A percentile compares a stretch with the other conserved stretches of the same genome.
Conservation (phyloP, 2,329 filamentous ascomycete species). For the Penicillium sp. region DNA sequence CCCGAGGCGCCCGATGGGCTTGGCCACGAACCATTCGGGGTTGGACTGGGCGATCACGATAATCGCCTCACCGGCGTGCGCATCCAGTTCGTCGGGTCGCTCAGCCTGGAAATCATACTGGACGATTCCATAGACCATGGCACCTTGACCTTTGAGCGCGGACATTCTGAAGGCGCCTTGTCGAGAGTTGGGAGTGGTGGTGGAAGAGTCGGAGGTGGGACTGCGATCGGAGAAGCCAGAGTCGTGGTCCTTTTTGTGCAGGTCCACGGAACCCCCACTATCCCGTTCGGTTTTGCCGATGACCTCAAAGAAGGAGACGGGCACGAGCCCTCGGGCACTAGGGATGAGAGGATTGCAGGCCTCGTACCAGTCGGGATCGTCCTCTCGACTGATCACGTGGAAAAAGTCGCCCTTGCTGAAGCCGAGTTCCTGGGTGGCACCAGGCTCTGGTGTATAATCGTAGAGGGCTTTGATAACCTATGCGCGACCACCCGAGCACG, state of each 20-base stretch:
- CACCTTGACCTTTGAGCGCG: constrained; percentile 54
- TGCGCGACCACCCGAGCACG: background rate
- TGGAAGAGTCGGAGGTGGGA: constrained; percentile 27
- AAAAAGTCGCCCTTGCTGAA: constrained; percentile 97
- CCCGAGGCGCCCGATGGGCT: constrained; percentile 95
- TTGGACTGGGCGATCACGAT: constrained; percentile 98
- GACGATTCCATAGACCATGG: constrained; percentile 94
- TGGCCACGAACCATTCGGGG: constrained; percentile 98
- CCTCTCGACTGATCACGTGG: constrained; percentile 92
- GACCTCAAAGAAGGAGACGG: constrained; percentile 87
- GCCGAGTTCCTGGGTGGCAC: constrained; percentile 66
- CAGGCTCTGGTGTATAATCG: constrained; percentile 73
- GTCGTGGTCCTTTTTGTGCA: constrained; percentile 61
- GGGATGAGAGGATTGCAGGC: constrained; percentile 87
- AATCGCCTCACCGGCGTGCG: constrained; percentile 90
- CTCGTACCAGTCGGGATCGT: constrained; percentile 96
- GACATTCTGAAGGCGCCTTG: constrained; percentile 36
- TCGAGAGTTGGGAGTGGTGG: constrained; percentile 11
- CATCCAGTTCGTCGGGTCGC: constrained; percentile 89
- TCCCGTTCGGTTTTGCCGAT: constrained; percentile 89
- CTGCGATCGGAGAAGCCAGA: constrained; percentile 73
- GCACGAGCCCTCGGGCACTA: constrained; percentile 82
- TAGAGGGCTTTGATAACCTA: constrained; percentile 97
- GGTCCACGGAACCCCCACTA: constrained; percentile 63
- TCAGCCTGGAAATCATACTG: constrained; percentile 96